These are phyloP conservation scores for Raphanus hybrid DNA, from an alignment of 441 rosid species.

Conservation along the genomic window DNA sequence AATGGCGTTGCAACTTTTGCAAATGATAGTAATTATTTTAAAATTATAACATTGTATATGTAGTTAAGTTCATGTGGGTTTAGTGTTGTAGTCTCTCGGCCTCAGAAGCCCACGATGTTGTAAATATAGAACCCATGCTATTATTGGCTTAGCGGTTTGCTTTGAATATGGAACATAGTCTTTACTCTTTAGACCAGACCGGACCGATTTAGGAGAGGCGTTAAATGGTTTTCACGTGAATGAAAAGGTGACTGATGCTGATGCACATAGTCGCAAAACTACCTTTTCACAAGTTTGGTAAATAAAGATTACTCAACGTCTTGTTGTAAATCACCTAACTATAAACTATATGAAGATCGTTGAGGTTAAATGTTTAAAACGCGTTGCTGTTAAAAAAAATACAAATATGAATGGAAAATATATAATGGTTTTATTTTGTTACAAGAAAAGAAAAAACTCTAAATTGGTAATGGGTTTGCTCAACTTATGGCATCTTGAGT, in stretches of 20 bases:
- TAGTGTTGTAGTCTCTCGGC: not conserved
- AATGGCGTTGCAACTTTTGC: not conserved
- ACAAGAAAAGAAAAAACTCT: not conserved
- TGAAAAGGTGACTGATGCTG: not conserved
- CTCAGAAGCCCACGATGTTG: conserved; percentile 2
- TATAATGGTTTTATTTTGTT: not conserved
- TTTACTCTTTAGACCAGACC: conserved; percentile 13
- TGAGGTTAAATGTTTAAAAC: conserved; percentile 13
- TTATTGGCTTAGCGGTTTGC: conserved; percentile 11
- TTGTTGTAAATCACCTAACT: conserved; percentile 36
- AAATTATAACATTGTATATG: not conserved
- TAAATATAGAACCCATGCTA: not conserved
- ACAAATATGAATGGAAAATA: not conserved
- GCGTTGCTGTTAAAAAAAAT: not conserved
- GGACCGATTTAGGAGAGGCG: not conserved
- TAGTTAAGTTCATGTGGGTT: conserved; percentile 20
- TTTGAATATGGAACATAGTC: not conserved
- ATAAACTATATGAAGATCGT: conserved; percentile 12
- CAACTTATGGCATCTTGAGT: conserved; percentile 35
- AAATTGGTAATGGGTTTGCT: conserved; percentile 24
- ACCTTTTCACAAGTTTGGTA: conserved; percentile 27
- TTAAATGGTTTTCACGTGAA: conserved; percentile 17
- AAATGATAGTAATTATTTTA: conserved; percentile 22
- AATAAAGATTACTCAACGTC: conserved; percentile 27
- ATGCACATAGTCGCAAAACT: not conserved